Conservation (phyloP, 495 filamentous ascomycete genomes). For the Penicillium tannophilum region DNA sequence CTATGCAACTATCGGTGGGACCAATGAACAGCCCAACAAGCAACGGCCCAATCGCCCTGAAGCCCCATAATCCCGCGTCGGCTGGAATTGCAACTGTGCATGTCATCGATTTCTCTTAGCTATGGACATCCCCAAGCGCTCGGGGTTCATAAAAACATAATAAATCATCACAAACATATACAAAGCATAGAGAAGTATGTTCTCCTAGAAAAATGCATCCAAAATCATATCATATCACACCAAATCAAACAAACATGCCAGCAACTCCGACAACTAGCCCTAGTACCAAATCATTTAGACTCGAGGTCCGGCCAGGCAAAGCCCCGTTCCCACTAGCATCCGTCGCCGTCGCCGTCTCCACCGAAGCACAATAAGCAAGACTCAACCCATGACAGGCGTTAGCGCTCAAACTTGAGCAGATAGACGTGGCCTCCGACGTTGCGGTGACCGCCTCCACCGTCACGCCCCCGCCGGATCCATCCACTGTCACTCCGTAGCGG, state of each 20-base stretch:
- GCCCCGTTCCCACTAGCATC: slow-evolving; percentile 36
- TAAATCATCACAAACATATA: slow-evolving; percentile 1
- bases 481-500: slow-evolving; percentile 48
- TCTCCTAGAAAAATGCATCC: slow-evolving; percentile 1
- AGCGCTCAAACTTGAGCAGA: slow-evolving; percentile 65
- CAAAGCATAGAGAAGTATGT: slow-evolving; percentile 13
- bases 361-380: slow-evolving; percentile 53
- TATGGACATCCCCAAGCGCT: slow-evolving; percentile 2
- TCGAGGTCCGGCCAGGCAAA: slow-evolving; percentile 31
- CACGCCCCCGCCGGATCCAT: slow-evolving; percentile 52
- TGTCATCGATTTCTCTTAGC: neutral
- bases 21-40: slow-evolving; percentile 1
- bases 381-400: slow-evolving; percentile 62
- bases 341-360: slow-evolving; percentile 30
- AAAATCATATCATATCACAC: slow-evolving; percentile 26
- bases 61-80: neutral
- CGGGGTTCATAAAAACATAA: neutral
- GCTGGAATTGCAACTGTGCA: slow-evolving; percentile 3
- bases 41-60: neutral
- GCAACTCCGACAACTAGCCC: slow-evolving; percentile 46
- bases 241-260: slow-evolving; percentile 44
- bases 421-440: slow-evolving; percentile 55
- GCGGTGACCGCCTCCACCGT: slow-evolving; percentile 62
- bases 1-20: neutral
- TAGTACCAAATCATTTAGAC: slow-evolving; percentile 45